Evolutionary conservation across 306 rosid genomes (phyloP).

Genomic region (Vachellia pachyceras): DNA sequence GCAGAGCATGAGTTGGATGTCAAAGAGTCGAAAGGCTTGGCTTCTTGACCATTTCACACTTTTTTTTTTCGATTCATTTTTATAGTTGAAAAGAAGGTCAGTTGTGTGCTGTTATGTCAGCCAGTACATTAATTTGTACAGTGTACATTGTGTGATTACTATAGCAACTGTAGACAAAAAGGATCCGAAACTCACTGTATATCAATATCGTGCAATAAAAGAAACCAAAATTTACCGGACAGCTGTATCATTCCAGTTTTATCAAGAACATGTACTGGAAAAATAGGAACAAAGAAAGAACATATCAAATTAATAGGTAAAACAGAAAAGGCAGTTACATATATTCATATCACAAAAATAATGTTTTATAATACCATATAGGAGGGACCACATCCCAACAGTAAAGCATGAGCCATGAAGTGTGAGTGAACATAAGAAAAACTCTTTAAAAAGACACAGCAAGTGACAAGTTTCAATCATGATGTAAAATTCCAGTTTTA

Average conservation of each 20-base stretch:
- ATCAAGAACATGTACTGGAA: neutral
- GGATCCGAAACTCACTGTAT: slow-evolving; percentile 38
- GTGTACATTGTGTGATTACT: slow-evolving; percentile 29
- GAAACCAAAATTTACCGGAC: slow-evolving; percentile 32
- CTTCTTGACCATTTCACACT: slow-evolving; percentile 60
- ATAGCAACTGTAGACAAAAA: slow-evolving; percentile 12
- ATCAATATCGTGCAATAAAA: slow-evolving; percentile 35
- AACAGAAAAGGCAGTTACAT: slow-evolving; percentile 21
- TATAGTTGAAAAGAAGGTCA: slow-evolving; percentile 43
- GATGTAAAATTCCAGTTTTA: slow-evolving; percentile 10
- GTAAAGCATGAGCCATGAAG: slow-evolving; percentile 19
- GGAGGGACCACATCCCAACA: slow-evolving; percentile 35
- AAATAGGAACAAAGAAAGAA: neutral
- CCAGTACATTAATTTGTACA: slow-evolving; percentile 5
- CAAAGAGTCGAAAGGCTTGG: slow-evolving; percentile 79
- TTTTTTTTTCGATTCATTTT: slow-evolving; percentile 29
- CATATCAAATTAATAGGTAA: neutral
- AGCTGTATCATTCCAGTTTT: slow-evolving; percentile 20
- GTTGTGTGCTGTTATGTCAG: slow-evolving; percentile 14
- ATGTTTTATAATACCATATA: slow-evolving; percentile 25
- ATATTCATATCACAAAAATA: slow-evolving; percentile 38
- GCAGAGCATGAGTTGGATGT: slow-evolving; percentile 88
- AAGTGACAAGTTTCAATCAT: slow-evolving; percentile 35
- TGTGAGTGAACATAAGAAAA: slow-evolving; percentile 20
- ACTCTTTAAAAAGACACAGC: slow-evolving; percentile 17